Conservation (phyloP, 129 eudicot species). For the Chrysanthemum lavandulifolium region DNA sequence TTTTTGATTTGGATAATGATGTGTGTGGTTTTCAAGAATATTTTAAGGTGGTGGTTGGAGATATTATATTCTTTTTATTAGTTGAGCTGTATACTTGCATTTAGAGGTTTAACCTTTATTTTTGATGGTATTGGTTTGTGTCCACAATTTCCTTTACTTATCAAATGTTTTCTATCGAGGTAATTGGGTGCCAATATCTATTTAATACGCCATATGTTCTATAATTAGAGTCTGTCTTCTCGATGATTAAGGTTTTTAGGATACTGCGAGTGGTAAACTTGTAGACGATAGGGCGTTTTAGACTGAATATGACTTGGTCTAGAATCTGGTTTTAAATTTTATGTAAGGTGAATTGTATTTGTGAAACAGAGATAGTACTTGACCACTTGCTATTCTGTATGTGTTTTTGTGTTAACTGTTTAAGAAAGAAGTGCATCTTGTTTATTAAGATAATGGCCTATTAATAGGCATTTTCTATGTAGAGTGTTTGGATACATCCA, state of each 20-base stretch:
- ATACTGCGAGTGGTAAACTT: not conserved
- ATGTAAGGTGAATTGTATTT: not conserved
- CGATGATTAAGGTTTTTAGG: not conserved
- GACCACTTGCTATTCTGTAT: constrained; percentile 2
- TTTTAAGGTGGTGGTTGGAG: constrained; percentile 14
- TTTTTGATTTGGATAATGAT: constrained; percentile 20
- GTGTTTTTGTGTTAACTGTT: not conserved
- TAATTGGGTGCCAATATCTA: not conserved
- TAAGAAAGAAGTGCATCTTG: not conserved
- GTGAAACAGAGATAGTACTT: constrained; percentile 7
- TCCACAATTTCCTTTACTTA: too few relatives aligned
- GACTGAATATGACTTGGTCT: not conserved
- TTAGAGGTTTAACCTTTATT: not conserved
- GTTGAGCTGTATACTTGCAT: not conserved
- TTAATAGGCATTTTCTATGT: not conserved
- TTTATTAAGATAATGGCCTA: not conserved
- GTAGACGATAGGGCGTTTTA: not conserved
- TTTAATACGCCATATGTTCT: not conserved
- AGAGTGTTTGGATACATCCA: not conserved
- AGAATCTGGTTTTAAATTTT: not conserved
- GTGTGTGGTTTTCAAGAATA: constrained; percentile 6
- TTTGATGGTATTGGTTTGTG: not conserved
- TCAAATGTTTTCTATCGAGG: not conserved
- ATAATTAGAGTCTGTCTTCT: not conserved
- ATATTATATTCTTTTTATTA: constrained; percentile 7